Conservation (phyloP, 2,329 filamentous ascomycete genomes). For the Paecilomyces dactylethromorphus region DNA sequence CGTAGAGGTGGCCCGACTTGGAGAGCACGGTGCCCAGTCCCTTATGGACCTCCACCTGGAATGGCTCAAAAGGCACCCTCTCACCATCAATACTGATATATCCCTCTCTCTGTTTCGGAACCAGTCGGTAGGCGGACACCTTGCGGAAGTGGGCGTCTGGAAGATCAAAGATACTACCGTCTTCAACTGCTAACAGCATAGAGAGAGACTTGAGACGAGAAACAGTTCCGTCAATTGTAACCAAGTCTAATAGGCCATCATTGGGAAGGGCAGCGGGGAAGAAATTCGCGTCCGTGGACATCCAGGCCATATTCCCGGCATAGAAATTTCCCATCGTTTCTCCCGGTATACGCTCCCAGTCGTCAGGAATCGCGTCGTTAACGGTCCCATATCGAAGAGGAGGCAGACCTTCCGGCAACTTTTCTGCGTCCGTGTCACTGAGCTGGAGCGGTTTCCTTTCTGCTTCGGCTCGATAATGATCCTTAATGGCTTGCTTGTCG, state of each 20-base stretch:
- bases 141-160: constrained; percentile 75
- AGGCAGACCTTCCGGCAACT: constrained; percentile 57
- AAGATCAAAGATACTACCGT: constrained; percentile 71
- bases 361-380: constrained; percentile 65
- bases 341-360: constrained; percentile 67
- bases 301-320: constrained; percentile 88
- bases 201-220: constrained; percentile 59
- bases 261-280: constrained; percentile 71
- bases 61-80: constrained; percentile 74
- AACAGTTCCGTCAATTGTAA: constrained; percentile 73
- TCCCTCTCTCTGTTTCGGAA: constrained; percentile 65
- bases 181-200: constrained; percentile 66
- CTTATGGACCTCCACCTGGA: constrained; percentile 83
- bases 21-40: constrained; percentile 80
- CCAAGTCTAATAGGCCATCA: constrained; percentile 80
- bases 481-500: constrained; percentile 66
- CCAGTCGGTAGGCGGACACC: constrained; percentile 77
- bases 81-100: constrained; percentile 96
- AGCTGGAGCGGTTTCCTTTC: constrained; percentile 20
- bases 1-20: constrained; percentile 64
- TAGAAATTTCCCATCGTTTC: constrained; percentile 88
- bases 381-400: constrained; percentile 72
- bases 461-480: constrained; percentile 58
- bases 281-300: constrained; percentile 82
- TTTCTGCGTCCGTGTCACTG: constrained; percentile 24